Conservation (phyloP, 495 filamentous ascomycete genomes). For the Immersiella caudata region DNA sequence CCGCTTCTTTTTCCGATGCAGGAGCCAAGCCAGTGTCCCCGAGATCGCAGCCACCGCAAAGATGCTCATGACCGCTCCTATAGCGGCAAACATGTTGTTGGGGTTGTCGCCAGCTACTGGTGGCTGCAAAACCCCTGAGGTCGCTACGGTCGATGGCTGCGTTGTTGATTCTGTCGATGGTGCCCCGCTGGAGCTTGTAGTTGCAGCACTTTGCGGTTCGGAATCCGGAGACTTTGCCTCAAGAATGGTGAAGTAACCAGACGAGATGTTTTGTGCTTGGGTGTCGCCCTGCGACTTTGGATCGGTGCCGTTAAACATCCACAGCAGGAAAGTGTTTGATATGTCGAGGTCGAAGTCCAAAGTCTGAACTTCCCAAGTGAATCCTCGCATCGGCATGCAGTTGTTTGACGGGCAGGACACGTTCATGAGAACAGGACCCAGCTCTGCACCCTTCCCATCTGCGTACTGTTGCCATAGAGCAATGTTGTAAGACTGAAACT, state of each 20-base stretch:
- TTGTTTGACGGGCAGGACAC: background rate
- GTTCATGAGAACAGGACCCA: constrained; percentile 31
- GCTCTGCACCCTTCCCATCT: constrained; percentile 11
- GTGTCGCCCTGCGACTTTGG: background rate
- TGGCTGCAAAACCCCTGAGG: background rate
- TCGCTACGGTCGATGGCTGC: background rate
- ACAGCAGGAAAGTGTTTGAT: constrained; percentile 40
- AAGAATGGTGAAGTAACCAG: constrained; percentile 41
- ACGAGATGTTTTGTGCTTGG: constrained; percentile 19
- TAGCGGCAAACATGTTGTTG: constrained; percentile 10
- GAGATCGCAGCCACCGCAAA: constrained; percentile 2
- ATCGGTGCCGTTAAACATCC: constrained; percentile 29
- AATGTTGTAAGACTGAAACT: constrained; percentile 23
- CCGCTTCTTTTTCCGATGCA: constrained; percentile 6
- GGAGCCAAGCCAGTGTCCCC: background rate
- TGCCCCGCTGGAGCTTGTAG: background rate
- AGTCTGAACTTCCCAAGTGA: constrained; percentile 39
- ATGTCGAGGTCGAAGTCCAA: constrained; percentile 31
- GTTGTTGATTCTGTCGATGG: background rate
- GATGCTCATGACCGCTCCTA: background rate
- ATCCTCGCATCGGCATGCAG: constrained; percentile 11
- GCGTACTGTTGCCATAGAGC: constrained; percentile 27
- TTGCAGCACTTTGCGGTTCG: background rate
- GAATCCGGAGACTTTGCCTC: background rate
- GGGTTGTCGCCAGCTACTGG: background rate